Conservation (phyloP, 108 stramenopile genomes). For the Thalassiosira profunda region DNA sequence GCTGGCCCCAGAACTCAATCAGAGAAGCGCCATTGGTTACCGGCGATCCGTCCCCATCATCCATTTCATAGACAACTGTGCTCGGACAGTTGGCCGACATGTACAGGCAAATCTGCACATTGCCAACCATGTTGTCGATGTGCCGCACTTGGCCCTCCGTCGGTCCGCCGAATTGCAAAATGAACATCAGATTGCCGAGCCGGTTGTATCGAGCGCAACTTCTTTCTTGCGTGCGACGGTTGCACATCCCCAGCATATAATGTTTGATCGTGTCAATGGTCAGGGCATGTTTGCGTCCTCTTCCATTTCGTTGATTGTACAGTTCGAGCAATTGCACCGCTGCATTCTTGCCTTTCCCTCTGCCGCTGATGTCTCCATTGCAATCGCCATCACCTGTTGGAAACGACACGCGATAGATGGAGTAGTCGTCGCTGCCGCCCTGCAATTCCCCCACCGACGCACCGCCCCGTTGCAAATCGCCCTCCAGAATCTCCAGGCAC, state of each 20-base stretch:
- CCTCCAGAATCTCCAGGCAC: slow-evolving; percentile 52
- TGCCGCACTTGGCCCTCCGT: slow-evolving; percentile 66
- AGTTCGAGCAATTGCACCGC: slow-evolving; percentile 24
- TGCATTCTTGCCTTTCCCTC: slow-evolving; percentile 18
- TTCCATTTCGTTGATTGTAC: slow-evolving; percentile 24
- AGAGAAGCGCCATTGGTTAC: slow-evolving; percentile 30
- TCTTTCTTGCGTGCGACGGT: slow-evolving; percentile 29
- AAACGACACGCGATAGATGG: slow-evolving; percentile 61
- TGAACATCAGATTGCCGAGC: slow-evolving; percentile 73
- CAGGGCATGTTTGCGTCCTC: slow-evolving; percentile 17
- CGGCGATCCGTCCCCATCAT: slow-evolving; percentile 33
- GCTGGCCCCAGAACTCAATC: slow-evolving; percentile 14
- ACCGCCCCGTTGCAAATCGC: slow-evolving; percentile 35
- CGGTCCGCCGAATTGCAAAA: slow-evolving; percentile 58
- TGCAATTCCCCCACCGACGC: slow-evolving; percentile 54
- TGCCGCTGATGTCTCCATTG: background rate
- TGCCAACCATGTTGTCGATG: slow-evolving; percentile 70
- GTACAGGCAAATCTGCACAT: slow-evolving; percentile 67
- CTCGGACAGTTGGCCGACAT: slow-evolving; percentile 65
- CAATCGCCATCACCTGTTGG: slow-evolving; percentile 22
- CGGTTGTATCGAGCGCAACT: slow-evolving; percentile 14
- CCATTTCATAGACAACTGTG: slow-evolving; percentile 60
- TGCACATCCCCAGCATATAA: slow-evolving; percentile 68
- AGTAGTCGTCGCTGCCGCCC: slow-evolving; percentile 55
- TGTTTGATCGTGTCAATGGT: slow-evolving; percentile 51